Conservation (phyloP, 164 flowering plant species). For the Macadamia integrifolia region DNA sequence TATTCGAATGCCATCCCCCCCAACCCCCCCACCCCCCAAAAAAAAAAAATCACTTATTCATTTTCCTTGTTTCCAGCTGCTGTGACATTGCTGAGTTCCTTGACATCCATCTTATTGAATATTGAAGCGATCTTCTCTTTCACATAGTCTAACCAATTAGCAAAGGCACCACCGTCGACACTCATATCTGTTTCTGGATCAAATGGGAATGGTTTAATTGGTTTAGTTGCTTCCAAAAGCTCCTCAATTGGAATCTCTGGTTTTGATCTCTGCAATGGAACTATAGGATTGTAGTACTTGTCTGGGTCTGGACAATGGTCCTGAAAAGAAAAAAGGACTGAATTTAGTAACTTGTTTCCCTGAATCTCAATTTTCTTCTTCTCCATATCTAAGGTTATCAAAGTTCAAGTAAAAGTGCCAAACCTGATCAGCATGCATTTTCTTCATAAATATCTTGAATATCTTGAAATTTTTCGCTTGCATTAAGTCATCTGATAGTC, state of each 20-base stretch:
- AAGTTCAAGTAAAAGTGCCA: no score
- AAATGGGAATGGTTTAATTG: slow-evolving; percentile 53
- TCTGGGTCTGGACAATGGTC: slow-evolving; percentile 46
- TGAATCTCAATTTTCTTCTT: no score
- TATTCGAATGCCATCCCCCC: no score
- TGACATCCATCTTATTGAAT: slow-evolving; percentile 10
- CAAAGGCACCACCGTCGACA: slow-evolving; percentile 26
- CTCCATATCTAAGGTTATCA: no score
- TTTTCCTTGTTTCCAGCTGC: no score
- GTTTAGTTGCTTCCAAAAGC: slow-evolving; percentile 59
- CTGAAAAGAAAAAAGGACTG: slow-evolving; percentile 23
- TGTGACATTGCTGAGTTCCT: no score
- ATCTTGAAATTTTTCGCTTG: slow-evolving; percentile 36
- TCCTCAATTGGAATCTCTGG: slow-evolving; percentile 49
- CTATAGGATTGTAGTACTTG: slow-evolving; percentile 29
- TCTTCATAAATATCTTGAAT: slow-evolving; percentile 63
- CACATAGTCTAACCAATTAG: slow-evolving; percentile 15
- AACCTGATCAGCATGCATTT: slow-evolving; percentile 86
- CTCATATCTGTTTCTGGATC: slow-evolving; percentile 53
- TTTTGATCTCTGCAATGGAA: slow-evolving; percentile 49
- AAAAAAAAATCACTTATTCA: no score
- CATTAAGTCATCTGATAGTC: slow-evolving; percentile 49
- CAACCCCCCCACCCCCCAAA: no score
- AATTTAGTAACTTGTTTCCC: background rate
- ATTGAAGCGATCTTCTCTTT: slow-evolving; percentile 11